Evolutionary conservation across 2,329 filamentous ascomycete species (phyloP), one percentile per base, ranked within the genome.

Genomic region (Ceratocystis alfenasii): DNA sequence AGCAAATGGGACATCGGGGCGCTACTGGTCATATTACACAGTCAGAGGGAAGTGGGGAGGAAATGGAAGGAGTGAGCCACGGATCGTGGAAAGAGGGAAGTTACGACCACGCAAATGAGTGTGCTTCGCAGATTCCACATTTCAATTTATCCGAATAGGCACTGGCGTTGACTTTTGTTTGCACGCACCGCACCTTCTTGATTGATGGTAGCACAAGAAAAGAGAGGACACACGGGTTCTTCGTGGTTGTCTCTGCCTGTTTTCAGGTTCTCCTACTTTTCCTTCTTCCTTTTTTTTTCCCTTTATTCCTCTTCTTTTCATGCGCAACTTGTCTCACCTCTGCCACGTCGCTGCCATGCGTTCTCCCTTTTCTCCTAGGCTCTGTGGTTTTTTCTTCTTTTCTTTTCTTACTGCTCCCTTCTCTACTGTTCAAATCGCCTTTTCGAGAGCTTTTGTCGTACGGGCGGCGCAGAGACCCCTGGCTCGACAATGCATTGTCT

Each of bases 401-500:
- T 57, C 28, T 33, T 41, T 41, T 41, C 36, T 15, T 41, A 41
- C 36, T 41, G 36, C 36, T 41, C 10, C 36, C 36, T 41, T 10
- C 36, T 41, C 10, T 12, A 15, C 36, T 41, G 12, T 41, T 41
- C 36, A 41, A 41, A 15, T 41, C 36, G 36, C 36, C 10, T 41
- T 5, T 15, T 41, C 3, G 1, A 41, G 36, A 33, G 6, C 53
- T 30, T 57, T 22, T 6, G 28, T 57, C 28, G 17, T 30, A n/a
- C 53, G 53, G 53, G 53, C 36, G 12, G 36, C 25, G 53, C 53
- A 57, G 53, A 28, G n/a, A 30, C 28, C 53, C 53, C 22, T 33
- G 53, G 28, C 53, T 57, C 53, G 22, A 57, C 53, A 57, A 57
- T 30, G 53, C 53, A 57, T 57, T 57, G 53, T 57, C 22, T n/a